These are phyloP conservation scores for Diaporthe sp. DNA, from an alignment of 2,329 filamentous ascomycete genomes.

Conservation along the genomic window DNA sequence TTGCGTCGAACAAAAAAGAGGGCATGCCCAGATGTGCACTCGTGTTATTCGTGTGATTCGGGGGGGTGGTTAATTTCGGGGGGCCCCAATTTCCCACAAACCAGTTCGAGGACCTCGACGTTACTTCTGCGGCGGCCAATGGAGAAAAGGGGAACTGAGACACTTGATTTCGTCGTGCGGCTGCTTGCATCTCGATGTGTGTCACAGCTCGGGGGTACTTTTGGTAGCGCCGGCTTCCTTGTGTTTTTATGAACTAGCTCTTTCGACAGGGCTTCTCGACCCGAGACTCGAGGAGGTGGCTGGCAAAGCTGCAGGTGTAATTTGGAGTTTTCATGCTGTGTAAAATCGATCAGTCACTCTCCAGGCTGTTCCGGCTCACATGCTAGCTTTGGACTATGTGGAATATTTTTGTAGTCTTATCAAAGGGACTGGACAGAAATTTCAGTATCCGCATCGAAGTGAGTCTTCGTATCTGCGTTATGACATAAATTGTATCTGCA, in stretches of 20 bases:
- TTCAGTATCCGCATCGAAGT: too few relatives aligned
- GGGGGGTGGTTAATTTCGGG: background rate
- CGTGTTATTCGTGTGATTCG: background rate
- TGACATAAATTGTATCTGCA: too few relatives aligned
- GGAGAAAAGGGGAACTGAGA: background rate
- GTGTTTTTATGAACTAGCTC: background rate
- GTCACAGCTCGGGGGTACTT: conserved; percentile 11
- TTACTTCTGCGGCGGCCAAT: background rate
- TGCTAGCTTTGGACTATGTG: too few relatives aligned
- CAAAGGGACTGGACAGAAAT: too few relatives aligned
- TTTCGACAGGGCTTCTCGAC: background rate
- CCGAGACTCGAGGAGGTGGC: background rate
- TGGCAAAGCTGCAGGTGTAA: background rate
- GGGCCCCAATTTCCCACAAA: background rate
- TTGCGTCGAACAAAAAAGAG: background rate
- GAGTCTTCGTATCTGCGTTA: too few relatives aligned
- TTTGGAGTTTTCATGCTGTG: too few relatives aligned
- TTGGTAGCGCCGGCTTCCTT: conserved; percentile 27
- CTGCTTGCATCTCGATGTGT: conserved; percentile 12
- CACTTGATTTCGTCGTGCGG: background rate
- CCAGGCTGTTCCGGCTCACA: too few relatives aligned
- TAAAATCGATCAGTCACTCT: too few relatives aligned
- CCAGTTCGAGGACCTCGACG: background rate
- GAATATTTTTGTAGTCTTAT: too few relatives aligned
- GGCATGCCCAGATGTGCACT: background rate